A percentile compares a stretch with the other conserved stretches of the same genome.
These are phyloP conservation scores for Pichia sp. DNA, from an alignment of 1,139 yeast genomes.

Conservation along the genomic window DNA sequence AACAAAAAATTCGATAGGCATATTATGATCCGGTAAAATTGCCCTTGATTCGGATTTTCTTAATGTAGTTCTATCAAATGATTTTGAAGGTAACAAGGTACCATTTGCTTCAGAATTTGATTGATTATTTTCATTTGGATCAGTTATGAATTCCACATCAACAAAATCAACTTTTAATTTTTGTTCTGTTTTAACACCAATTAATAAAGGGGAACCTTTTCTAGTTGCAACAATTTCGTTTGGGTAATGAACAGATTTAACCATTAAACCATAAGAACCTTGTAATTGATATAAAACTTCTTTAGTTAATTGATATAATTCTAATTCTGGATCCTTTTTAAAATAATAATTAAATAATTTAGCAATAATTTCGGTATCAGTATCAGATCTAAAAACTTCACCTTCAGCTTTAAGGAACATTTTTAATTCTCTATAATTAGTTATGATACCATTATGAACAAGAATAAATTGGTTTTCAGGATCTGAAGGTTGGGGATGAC, in stretches of 20 bases:
- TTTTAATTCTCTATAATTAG: conserved; percentile 87
- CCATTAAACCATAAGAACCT: conserved; percentile 95
- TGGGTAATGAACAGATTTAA: conserved; percentile 88
- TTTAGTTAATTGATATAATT: conserved; percentile 88
- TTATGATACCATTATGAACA: conserved; percentile 97
- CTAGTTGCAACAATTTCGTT: conserved; percentile 96
- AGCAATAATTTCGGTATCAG: conserved; percentile 98
- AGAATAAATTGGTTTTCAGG: conserved; percentile 75
- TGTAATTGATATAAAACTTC: conserved; percentile 89
- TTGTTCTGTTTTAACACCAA: conserved; percentile 94
- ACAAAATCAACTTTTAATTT: conserved; percentile 97
- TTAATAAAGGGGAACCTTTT: conserved; percentile 94
- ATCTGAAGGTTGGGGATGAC: conserved; percentile 96
- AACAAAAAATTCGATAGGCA: conserved; percentile 88
- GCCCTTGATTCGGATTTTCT: conserved; percentile 31
- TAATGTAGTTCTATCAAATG: conserved; percentile 18
- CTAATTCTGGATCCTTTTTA: conserved; percentile 62
- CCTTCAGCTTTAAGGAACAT: conserved; percentile 79
- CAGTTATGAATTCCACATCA: conserved; percentile 92
- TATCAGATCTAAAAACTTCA: conserved; percentile 78
- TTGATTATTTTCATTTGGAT: conserved; percentile 19
- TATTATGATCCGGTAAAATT: conserved; percentile 28
- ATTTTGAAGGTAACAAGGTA: conserved; percentile 11
- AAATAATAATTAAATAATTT: conserved; percentile 88
- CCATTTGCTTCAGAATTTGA: conserved; percentile 9